Percentiles rank a stretch among this genome's conserved stretches.
These are phyloP conservation scores for Pyrenophora tritici-repentis DNA, from an alignment of 2,329 filamentous ascomycete species.

Conservation along the genomic window DNA sequence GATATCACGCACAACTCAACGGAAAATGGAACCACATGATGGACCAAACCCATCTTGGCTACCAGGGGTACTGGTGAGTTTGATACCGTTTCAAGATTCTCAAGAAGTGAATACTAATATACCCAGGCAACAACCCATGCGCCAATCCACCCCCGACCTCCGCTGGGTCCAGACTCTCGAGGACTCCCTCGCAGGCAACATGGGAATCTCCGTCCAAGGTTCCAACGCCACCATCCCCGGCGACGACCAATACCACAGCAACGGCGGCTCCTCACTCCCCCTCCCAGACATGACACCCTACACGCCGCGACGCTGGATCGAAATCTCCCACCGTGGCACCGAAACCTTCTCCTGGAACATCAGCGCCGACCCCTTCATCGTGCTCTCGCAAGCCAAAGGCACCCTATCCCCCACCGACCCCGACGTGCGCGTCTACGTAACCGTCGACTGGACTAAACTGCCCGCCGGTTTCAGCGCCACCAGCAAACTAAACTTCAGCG, in stretches of 20 bases:
- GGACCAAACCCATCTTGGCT: constrained; percentile 50
- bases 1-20: constrained; percentile 43
- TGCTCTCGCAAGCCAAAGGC: constrained; percentile 39
- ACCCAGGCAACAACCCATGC: constrained; percentile 71
- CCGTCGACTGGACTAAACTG: constrained; percentile 43
- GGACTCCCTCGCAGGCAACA: constrained; percentile 63
- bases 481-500: constrained; percentile 42
- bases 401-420: constrained; percentile 36
- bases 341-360: constrained; percentile 44
- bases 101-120: neutral
- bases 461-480: constrained; percentile 33
- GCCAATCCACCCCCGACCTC: constrained; percentile 67
- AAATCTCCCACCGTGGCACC: constrained; percentile 45
- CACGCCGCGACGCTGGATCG: constrained; percentile 44
- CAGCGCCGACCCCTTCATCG: constrained; percentile 45
- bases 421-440: constrained; percentile 45
- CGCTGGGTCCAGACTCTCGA: constrained; percentile 64
- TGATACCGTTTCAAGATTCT: constrained; percentile 33
- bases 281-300: constrained; percentile 42
- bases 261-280: constrained; percentile 48
- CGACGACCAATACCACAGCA: constrained; percentile 65
- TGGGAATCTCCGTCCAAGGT: constrained; percentile 68
- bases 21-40: constrained; percentile 50
- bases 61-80: constrained; percentile 47
- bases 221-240: constrained; percentile 70